Evolutionary conservation across 2,329 filamentous ascomycete species (phyloP), one percentile per base, ranked within the genome.

Genomic region (Leptographium wingfieldii): DNA sequence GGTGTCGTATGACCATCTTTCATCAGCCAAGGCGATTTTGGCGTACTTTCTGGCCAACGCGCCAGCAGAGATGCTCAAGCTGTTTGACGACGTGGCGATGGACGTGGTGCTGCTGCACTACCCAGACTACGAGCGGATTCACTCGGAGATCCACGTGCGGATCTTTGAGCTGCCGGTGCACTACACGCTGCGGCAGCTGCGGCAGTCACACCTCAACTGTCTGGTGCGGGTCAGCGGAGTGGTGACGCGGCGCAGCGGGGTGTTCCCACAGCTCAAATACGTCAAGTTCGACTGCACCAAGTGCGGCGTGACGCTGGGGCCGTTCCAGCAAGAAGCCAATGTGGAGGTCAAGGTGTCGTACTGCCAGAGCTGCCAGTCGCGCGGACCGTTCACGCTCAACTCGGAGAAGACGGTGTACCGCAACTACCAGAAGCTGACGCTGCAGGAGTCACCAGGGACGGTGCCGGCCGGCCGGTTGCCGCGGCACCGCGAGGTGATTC

Each of bases 231-330:
- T 99, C 59, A 92, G 88, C 67, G 94, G 94, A 66, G 94, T 99
- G 5, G 94, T 99, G 33, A 99, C 94, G 40, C 85, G 94, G 64
- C 84, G 94, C 66, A 95, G 87, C 31, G 94, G 94, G 60, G 95
- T 99, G 55, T 99, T 99, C 72, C 94, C 94, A 3, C 94, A 99
- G 75, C 79, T 99, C 63, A 97, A 97, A 73, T 96, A 97, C 72
- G 90, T 99, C 75, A 96, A 96, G 75, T 97, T 99, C 69, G 90
- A 96, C 75, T 99, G 94, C 74, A 84, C 80, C 61, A 99, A 96
- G 75, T 99, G 94, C 68, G 89, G 90, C 63, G 82, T 89, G 54
- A 96, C 91, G 0, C 81, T 99, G 3, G 94, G 94, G 1, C 94
- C 94, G 22, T 99, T 96, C 77, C 92, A 96, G 70, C 94, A 99